Base-by-base conservation (phyloP, 257 asterid species). In the Cordia subcordata region DNA sequence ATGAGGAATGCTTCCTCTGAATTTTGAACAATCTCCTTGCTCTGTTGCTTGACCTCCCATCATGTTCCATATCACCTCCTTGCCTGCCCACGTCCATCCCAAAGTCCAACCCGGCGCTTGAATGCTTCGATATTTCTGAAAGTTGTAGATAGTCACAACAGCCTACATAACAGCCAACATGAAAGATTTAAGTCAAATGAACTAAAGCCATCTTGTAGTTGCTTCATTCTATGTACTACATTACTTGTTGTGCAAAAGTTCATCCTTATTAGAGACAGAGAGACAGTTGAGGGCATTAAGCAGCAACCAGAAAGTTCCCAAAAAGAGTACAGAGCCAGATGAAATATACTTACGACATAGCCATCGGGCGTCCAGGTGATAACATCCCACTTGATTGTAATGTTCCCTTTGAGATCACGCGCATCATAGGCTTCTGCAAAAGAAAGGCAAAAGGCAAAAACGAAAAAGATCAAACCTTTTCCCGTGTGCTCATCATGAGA, bases 61-160 rank as follows among this genome's bases (percentile, higher is more conserved):
- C 83, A 77, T 64, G 10, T 4, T 65, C 96, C 98, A 90, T 47
- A 90, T 90, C 58, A 90, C 98, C 79, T 90, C 95, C 58, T 90
- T 85, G 66, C 85, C 82, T 1, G 96, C 94, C 98, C 98, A 91
- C 0, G 81, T 83, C 98, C 98, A 91, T 4, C 96, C 96, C 81
- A 88, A 59, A 13, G 86, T 77, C 98, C 98, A 91, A 1, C 98
- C 98, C 1, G 98, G 95, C 4, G 86, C 94, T 76, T 82, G 88
- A 64, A 91, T 91, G 59, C 88, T 96, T 20, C 98, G 84, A 62
- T 85, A 88, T 73, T 88, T 83, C 77, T 91, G 96, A 83, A 85
- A 91, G 75, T 91, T 91, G 83, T 67, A 85, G 68, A 91, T 85
- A 0, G 95, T 91, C 27, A 85, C 96, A 11, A 81, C 84, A 61